Evolutionary conservation across 352 stramenopile species (phyloP).

Genomic region (Phytophthora crassamura): DNA sequence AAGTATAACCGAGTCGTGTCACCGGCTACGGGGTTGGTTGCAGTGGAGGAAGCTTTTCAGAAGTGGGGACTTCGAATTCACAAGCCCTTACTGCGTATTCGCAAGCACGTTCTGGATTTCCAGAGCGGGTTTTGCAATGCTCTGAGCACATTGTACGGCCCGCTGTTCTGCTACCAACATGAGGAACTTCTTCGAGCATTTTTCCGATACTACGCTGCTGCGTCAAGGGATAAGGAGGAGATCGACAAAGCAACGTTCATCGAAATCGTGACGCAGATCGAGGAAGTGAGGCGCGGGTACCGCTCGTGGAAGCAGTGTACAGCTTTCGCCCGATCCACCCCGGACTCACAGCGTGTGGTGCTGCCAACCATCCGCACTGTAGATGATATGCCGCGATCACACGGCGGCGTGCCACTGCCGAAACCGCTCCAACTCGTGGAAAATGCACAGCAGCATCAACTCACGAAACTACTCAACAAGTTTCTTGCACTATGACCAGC

Average conservation of each 20-base stretch:
- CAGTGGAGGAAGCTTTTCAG: constrained; percentile 57
- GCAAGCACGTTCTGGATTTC: constrained; percentile 67
- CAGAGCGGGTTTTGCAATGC: constrained; percentile 55
- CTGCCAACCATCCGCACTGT: constrained; percentile 14
- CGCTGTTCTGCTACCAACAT: constrained; percentile 64
- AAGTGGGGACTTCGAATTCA: constrained; percentile 65
- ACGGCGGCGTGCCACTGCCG: constrained; percentile 3
- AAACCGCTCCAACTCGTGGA: constrained; percentile 45
- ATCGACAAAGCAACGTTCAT: constrained; percentile 57
- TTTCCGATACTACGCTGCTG: constrained; percentile 43
- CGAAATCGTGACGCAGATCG: constrained; percentile 68
- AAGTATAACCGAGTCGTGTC: constrained; percentile 49
- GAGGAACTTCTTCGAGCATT: constrained; percentile 48
- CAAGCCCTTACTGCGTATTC: constrained; percentile 48
- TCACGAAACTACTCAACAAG: constrained; percentile 53
- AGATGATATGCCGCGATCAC: constrained; percentile 9
- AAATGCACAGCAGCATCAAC: constrained; percentile 52
- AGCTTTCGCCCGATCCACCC: constrained; percentile 7
- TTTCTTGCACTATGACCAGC: constrained; percentile 37
- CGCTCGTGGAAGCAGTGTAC: constrained; percentile 60
- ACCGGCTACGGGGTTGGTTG: constrained; percentile 48
- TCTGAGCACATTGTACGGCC: constrained; percentile 55
- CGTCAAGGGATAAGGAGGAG: constrained; percentile 33
- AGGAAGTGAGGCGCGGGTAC: constrained; percentile 52
- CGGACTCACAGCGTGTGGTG: not conserved